Conservation (phyloP, 306 rosid genomes). For the Hippophae gyantsensis region DNA sequence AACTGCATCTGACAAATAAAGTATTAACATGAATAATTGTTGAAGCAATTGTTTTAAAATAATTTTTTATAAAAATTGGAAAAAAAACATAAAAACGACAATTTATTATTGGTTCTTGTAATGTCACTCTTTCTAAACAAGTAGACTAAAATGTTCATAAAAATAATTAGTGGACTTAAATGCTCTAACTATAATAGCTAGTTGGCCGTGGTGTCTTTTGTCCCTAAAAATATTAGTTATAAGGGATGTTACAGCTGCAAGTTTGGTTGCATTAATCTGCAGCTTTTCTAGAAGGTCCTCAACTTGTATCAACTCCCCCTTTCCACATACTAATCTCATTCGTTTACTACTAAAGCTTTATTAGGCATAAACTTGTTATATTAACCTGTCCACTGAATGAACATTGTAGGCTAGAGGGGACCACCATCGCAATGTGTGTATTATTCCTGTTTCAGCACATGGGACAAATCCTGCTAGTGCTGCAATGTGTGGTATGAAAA, state of each 20-base stretch:
- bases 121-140: no score
- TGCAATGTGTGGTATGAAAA: constrained; percentile 99
- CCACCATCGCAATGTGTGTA: constrained; percentile 90
- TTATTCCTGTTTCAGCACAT: constrained; percentile 95
- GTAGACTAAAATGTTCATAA: no score
- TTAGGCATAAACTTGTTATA: not conserved
- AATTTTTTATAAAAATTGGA: no score
- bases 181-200: no score
- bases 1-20: no score
- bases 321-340: not conserved
- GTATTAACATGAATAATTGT: no score
- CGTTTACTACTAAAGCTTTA: constrained; percentile 1
- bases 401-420: constrained; percentile 80
- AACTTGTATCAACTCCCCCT: not conserved
- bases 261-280: not conserved
- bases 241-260: not conserved
- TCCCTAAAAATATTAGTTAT: not conserved
- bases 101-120: no score
- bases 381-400: constrained; percentile 17
- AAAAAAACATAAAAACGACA: no score
- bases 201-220: no score
- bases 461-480: constrained; percentile 99
- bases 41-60: no score
- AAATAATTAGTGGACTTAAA: no score
- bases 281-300: constrained; percentile 12